Evolutionary conservation across 2,329 filamentous ascomycete genomes (phyloP).

Genomic region (Daldinia eschscholtzii): DNA sequence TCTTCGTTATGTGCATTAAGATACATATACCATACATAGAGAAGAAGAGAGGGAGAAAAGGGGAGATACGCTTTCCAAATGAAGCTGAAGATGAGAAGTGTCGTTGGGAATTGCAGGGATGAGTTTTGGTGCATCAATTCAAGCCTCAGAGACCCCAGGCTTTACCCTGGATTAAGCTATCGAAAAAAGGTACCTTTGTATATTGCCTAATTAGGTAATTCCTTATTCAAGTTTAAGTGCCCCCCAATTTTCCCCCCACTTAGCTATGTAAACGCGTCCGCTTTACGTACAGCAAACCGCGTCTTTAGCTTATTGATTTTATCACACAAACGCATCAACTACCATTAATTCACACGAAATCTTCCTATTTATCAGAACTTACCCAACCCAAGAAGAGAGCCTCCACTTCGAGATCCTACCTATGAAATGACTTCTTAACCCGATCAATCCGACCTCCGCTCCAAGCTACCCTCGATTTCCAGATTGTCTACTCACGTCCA

Average conservation of each 20-base stretch:
- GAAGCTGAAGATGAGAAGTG: background rate
- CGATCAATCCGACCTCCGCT: background rate
- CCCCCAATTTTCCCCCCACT: slow-evolving; percentile 1
- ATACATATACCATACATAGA: background rate
- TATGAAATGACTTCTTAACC: background rate
- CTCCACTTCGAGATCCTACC: background rate
- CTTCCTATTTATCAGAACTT: background rate
- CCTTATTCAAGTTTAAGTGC: slow-evolving; percentile 10
- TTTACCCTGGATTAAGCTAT: background rate
- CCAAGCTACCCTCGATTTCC: background rate
- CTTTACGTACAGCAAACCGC: slow-evolving; percentile 12
- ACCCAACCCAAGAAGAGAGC: no score
- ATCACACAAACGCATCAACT: background rate
- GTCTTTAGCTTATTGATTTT: slow-evolving; percentile 8
- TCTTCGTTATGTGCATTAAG: background rate
- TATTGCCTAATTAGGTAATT: slow-evolving; percentile 13
- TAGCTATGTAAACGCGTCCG: slow-evolving; percentile 12
- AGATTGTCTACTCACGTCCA: background rate
- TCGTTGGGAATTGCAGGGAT: slow-evolving; percentile 13
- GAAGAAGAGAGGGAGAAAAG: background rate
- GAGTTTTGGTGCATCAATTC: background rate
- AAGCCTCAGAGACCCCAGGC: slow-evolving; percentile 6
- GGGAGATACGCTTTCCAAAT: background rate
- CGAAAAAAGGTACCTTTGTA: slow-evolving; percentile 1
- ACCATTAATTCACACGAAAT: background rate